These are phyloP conservation scores for Moniliophthora roreri DNA, from an alignment of 1,284 basidiomycete species.

Conservation along the genomic window DNA sequence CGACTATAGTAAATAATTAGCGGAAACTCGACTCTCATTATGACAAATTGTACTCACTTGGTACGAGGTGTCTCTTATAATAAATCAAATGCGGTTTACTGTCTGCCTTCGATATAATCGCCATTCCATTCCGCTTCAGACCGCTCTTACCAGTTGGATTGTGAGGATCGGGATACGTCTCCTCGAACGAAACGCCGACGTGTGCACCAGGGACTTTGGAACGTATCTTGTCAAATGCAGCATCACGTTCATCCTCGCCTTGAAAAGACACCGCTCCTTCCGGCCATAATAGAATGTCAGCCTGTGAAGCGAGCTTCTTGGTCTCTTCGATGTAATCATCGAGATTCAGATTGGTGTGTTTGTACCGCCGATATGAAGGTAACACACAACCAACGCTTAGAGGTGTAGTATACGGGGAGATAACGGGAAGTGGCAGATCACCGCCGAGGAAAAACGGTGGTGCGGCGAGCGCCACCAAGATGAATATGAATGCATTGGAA, in stretches of 20 bases:
- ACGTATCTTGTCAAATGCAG: slow-evolving; percentile 46
- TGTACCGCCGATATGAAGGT: slow-evolving; percentile 42
- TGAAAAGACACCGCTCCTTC: slow-evolving; percentile 71
- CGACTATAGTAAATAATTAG: slow-evolving; percentile 42
- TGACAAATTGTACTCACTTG: slow-evolving; percentile 46
- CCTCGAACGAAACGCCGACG: slow-evolving; percentile 71
- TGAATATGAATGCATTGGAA: slow-evolving; percentile 29
- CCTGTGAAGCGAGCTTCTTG: slow-evolving; percentile 36
- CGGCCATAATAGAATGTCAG: slow-evolving; percentile 74
- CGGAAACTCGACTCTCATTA: neutral
- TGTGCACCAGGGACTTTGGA: slow-evolving; percentile 33
- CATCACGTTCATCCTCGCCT: slow-evolving; percentile 44
- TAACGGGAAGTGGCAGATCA: slow-evolving; percentile 42
- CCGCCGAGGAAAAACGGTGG: slow-evolving; percentile 54
- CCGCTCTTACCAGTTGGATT: slow-evolving; percentile 35
- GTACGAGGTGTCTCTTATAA: slow-evolving; percentile 75
- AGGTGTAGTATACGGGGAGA: slow-evolving; percentile 45
- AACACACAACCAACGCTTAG: slow-evolving; percentile 65
- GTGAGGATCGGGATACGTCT: slow-evolving; percentile 37
- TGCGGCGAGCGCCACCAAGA: slow-evolving; percentile 48
- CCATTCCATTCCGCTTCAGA: slow-evolving; percentile 59
- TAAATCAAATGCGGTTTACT: slow-evolving; percentile 52
- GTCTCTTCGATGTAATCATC: slow-evolving; percentile 62
- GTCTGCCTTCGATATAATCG: slow-evolving; percentile 49
- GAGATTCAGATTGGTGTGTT: slow-evolving; percentile 42